phyloP scores from a whole-genome alignment of 139 green algal species.

The Penium margaritaceum region DNA sequence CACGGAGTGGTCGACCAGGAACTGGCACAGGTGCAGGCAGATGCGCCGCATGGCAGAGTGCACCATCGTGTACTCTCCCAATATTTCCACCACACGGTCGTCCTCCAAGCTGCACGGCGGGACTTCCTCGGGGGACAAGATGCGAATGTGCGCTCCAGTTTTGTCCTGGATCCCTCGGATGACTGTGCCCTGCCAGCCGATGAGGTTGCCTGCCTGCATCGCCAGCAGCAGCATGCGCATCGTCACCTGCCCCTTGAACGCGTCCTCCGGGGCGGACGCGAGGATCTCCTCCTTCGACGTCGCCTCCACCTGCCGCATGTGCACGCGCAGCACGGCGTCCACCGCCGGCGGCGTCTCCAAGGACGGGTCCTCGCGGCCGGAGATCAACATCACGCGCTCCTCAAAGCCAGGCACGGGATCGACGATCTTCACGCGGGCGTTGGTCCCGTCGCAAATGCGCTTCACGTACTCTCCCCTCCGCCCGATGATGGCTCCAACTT shows the following conservation, averaged over 20 bases:
- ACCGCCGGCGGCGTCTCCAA: conserved; percentile 1
- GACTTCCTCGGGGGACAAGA: conserved; percentile 12
- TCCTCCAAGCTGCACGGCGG: conserved; percentile 12
- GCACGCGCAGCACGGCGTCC: conserved; percentile 11
- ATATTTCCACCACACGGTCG: conserved; percentile 27
- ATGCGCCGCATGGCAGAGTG: conserved; percentile 12
- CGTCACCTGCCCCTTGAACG: neutral
- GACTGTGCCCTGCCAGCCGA: conserved; percentile 15
- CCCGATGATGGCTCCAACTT: conserved; percentile 27
- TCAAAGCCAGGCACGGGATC: conserved; percentile 21
- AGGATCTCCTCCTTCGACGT: neutral
- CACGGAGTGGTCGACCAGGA: conserved; percentile 30
- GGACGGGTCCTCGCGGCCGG: conserved; percentile 3
- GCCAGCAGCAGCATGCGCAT: conserved; percentile 18
- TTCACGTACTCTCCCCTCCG: conserved; percentile 37
- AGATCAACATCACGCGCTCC: conserved; percentile 24
- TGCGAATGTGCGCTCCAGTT: conserved; percentile 19
- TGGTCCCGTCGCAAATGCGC: conserved; percentile 28
- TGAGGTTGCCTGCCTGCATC: conserved; percentile 18
- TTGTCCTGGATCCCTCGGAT: conserved; percentile 31
- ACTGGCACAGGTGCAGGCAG: conserved; percentile 7
- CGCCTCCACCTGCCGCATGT: conserved; percentile 12
- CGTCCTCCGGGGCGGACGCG: neutral
- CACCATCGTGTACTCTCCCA: conserved; percentile 11
- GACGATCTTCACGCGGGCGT: conserved; percentile 20